Evolutionary conservation across 805 yeast genomes (phyloP).

Genomic region (Teunomyces panamensis): DNA sequence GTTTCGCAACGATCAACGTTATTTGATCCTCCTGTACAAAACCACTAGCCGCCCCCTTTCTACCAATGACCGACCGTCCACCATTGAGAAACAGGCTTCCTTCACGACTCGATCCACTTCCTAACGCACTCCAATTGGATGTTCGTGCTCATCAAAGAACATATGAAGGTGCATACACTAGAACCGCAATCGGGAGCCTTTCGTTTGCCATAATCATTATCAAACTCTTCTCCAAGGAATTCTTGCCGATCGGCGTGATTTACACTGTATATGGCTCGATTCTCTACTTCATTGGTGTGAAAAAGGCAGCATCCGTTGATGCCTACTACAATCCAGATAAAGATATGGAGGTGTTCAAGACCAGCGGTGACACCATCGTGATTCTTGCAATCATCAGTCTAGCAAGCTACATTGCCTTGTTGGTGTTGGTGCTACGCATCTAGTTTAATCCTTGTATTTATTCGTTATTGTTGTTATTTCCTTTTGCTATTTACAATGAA

Average conservation of each 20-base stretch:
- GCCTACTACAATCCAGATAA: slow-evolving; percentile 36
- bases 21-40: not conserved
- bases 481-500: too few relatives aligned
- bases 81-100: slow-evolving; percentile 21
- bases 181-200: slow-evolving; percentile 68
- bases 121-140: slow-evolving; percentile 43
- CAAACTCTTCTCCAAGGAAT: slow-evolving; percentile 61
- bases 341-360: slow-evolving; percentile 45
- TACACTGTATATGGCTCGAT: slow-evolving; percentile 59
- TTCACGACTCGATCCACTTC: slow-evolving; percentile 36
- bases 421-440: slow-evolving; percentile 49
- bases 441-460: slow-evolving; percentile 11
- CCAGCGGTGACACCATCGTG: slow-evolving; percentile 63
- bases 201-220: slow-evolving; percentile 64
- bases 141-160: slow-evolving; percentile 75
- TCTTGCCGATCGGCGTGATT: slow-evolving; percentile 63
- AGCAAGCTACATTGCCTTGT: slow-evolving; percentile 47
- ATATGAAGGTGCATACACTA: slow-evolving; percentile 77
- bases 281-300: slow-evolving; percentile 39
- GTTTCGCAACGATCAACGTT: not conserved
- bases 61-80: slow-evolving; percentile 2
- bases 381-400: slow-evolving; percentile 49
- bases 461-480: not conserved
- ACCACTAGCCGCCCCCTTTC: not conserved
- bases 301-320: slow-evolving; percentile 32